Evolutionary conservation across 345 rosid species (phyloP).

Genomic region (Salix exigua): DNA sequence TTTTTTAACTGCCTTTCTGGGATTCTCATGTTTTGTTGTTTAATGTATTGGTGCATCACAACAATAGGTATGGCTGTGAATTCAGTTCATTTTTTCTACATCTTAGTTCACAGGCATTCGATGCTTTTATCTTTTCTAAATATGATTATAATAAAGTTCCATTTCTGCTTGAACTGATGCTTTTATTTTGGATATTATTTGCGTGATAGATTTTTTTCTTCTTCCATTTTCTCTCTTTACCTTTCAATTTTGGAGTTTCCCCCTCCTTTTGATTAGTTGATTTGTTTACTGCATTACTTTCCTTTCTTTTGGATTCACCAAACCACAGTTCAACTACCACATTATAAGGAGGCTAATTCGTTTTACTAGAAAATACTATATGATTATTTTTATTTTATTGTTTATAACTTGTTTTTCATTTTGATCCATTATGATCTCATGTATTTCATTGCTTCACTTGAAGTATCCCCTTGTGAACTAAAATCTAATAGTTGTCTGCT

Average conservation of each 20-base stretch:
- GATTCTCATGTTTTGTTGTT: background rate
- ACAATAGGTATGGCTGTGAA: slow-evolving; percentile 4
- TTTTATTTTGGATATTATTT: background rate
- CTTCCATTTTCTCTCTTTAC: background rate
- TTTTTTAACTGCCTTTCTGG: background rate
- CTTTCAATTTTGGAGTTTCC: slow-evolving; percentile 3
- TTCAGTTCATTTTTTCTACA: slow-evolving; percentile 8
- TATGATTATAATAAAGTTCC: background rate
- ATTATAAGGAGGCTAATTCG: slow-evolving; percentile 4
- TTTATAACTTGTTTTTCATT: background rate
- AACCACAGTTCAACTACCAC: slow-evolving; percentile 11
- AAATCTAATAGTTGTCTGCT: background rate
- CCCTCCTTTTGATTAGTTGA: background rate
- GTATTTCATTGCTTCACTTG: background rate
- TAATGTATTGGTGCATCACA: background rate
- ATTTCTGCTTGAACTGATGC: background rate
- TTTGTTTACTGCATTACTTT: slow-evolving; percentile 14
- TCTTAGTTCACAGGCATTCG: background rate
- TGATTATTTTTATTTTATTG: background rate
- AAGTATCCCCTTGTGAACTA: background rate
- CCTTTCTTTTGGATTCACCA: slow-evolving; percentile 10
- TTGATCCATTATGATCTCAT: background rate
- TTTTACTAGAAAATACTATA: background rate
- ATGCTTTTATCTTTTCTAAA: background rate
- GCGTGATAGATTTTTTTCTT: background rate